phyloP scores from a whole-genome alignment of 1,284 basidiomycete species.

The Leucoagaricus sp. region DNA sequence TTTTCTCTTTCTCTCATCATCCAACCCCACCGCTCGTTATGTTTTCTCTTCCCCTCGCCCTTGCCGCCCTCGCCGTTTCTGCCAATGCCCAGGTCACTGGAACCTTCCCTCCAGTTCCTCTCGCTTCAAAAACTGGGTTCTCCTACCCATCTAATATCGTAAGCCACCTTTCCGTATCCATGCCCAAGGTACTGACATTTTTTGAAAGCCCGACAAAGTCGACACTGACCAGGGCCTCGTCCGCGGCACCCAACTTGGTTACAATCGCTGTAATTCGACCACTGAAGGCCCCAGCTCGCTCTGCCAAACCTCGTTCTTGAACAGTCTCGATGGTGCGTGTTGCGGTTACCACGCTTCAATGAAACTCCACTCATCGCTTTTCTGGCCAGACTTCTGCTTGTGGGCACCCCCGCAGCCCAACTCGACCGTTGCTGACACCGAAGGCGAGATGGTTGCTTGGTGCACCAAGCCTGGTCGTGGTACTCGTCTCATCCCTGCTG shows the following conservation, averaged over 20 bases:
- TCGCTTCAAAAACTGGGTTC: slow-evolving; percentile 26
- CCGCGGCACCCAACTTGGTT: slow-evolving; percentile 34
- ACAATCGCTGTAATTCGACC: slow-evolving; percentile 36
- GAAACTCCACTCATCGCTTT: not conserved
- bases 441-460: slow-evolving; percentile 63
- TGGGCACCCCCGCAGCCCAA: slow-evolving; percentile 50
- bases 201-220: slow-evolving; percentile 36
- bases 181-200: too few relatives aligned
- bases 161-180: slow-evolving; percentile 9
- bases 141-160: slow-evolving; percentile 27
- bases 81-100: slow-evolving; percentile 11
- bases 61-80: slow-evolving; percentile 7
- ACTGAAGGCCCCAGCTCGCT: slow-evolving; percentile 33
- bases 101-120: slow-evolving; percentile 22
- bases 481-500: slow-evolving; percentile 56
- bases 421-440: slow-evolving; percentile 55
- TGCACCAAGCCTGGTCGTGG: slow-evolving; percentile 59
- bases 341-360: not conserved
- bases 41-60: slow-evolving; percentile 8
- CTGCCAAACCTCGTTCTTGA: slow-evolving; percentile 37
- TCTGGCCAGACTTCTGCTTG: slow-evolving; percentile 53
- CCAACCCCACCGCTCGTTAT: slow-evolving; percentile 1
- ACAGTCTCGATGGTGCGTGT: slow-evolving; percentile 31
- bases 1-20: slow-evolving; percentile 1
- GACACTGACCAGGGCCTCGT: slow-evolving; percentile 32